phyloP scores from a whole-genome alignment of 2,329 filamentous ascomycete species.

The Coniochaeta prunicola region DNA sequence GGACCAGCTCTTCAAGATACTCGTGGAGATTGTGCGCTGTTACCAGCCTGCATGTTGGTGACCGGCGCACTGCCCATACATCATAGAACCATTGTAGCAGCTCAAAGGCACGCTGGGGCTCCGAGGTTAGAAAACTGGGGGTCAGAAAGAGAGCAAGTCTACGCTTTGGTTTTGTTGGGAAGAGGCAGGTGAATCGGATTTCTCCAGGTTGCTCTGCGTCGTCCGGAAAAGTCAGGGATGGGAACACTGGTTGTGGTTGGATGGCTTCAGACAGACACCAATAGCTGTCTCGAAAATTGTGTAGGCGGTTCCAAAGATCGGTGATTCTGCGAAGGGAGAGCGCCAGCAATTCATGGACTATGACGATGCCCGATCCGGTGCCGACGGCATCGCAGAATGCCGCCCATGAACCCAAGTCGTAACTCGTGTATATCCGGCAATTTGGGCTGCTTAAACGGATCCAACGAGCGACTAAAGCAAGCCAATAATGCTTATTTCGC shows the following conservation, averaged over 20 bases:
- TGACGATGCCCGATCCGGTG: constrained; percentile 23
- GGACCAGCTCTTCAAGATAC: constrained; percentile 26
- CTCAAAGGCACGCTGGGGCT: constrained; percentile 28
- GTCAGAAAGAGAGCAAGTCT: constrained; percentile 34
- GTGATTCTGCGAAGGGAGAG: constrained; percentile 32
- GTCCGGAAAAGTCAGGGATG: constrained; percentile 16
- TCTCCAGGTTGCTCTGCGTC: constrained; percentile 18
- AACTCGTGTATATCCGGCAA: constrained; percentile 34
- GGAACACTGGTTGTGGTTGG: constrained; percentile 18
- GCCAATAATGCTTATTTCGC: constrained; percentile 21
- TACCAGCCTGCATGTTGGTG: constrained; percentile 22
- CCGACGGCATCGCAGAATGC: constrained; percentile 26
- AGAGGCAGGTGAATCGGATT: constrained; percentile 30
- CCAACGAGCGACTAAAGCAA: constrained; percentile 35
- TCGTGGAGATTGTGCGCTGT: constrained; percentile 25
- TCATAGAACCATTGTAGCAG: constrained; percentile 34
- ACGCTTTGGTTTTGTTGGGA: constrained; percentile 29
- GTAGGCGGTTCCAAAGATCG: constrained; percentile 24
- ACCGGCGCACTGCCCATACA: constrained; percentile 8
- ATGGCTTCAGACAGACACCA: constrained; percentile 33
- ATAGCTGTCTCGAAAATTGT: constrained; percentile 20
- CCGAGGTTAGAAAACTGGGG: constrained; percentile 40
- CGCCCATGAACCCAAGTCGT: constrained; percentile 37
- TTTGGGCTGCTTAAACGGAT: constrained; percentile 29
- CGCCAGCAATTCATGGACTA: constrained; percentile 37